Evolutionary conservation across 2,329 filamentous ascomycete genomes (phyloP).

Genomic region (Cladorrhinum sp.): DNA sequence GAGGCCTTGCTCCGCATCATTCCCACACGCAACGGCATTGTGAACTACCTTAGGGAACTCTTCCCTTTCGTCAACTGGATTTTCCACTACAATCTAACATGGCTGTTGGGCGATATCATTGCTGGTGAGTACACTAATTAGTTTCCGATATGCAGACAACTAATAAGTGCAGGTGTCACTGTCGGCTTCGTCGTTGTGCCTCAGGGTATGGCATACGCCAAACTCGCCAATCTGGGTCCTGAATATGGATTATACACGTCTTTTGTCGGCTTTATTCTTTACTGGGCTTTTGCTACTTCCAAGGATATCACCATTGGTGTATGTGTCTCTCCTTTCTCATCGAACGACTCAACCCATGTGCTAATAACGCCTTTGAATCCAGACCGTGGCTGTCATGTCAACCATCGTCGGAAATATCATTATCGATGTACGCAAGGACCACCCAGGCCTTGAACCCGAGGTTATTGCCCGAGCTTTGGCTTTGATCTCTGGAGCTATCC

Average conservation of each 20-base stretch:
- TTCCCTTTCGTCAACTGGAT: conserved; percentile 29
- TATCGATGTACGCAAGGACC: conserved; percentile 34
- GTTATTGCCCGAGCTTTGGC: conserved; percentile 45
- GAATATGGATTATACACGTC: conserved; percentile 78
- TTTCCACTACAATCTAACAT: conserved; percentile 65
- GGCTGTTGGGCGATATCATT: conserved; percentile 70
- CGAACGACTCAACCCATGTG: no score
- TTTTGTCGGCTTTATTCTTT: conserved; percentile 75
- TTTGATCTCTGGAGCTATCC: conserved; percentile 42
- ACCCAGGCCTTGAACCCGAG: conserved; percentile 36
- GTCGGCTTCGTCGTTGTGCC: conserved; percentile 53
- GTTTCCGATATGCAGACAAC: not conserved
- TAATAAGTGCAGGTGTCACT: conserved; percentile 45
- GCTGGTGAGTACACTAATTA: conserved; percentile 50
- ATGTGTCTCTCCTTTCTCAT: conserved; percentile 21
- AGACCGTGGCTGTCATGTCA: conserved; percentile 55
- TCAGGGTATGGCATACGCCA: conserved; percentile 77
- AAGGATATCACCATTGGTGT: conserved; percentile 80
- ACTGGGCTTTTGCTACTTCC: conserved; percentile 81
- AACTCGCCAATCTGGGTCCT: conserved; percentile 63
- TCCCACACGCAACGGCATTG: conserved; percentile 18
- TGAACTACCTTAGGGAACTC: conserved; percentile 22
- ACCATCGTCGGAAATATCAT: conserved; percentile 49
- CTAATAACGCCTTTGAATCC: not conserved
- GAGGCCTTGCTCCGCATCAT: conserved; percentile 19